phyloP scores from a whole-genome alignment of 2,329 filamentous ascomycete species.

The Aspergillus quadricinctus region DNA sequence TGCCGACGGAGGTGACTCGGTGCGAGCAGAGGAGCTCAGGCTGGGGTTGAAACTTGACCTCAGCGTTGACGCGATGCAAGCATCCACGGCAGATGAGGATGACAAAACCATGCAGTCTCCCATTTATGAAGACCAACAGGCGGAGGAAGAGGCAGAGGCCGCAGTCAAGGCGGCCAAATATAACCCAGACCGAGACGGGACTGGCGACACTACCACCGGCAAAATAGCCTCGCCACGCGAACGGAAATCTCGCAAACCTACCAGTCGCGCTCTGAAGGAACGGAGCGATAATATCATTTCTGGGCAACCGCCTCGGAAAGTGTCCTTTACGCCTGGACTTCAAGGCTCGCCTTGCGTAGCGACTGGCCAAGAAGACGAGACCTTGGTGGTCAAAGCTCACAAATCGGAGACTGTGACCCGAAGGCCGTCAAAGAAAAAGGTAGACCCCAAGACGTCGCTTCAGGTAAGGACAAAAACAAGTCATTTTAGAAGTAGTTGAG shows the following conservation, averaged over 20 bases:
- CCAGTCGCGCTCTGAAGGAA: conserved; percentile 31
- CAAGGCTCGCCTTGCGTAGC: conserved; percentile 25
- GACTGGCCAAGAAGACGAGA: conserved; percentile 30
- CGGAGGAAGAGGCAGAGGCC: conserved; percentile 8
- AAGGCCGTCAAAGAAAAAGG: conserved; percentile 22
- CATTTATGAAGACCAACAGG: conserved; percentile 29
- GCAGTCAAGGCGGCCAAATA: neutral
- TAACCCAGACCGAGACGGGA: neutral
- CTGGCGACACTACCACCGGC: neutral
- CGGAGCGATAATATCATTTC: conserved; percentile 34
- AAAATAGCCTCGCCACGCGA: conserved; percentile 5
- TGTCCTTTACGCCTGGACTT: conserved; percentile 33
- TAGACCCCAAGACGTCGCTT: conserved; percentile 24
- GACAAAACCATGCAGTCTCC: conserved; percentile 25
- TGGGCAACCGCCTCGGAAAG: conserved; percentile 31
- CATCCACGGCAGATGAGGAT: conserved; percentile 13
- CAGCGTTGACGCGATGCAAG: conserved; percentile 24
- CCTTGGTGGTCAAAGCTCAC: conserved; percentile 31
- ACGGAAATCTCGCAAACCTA: conserved; percentile 10
- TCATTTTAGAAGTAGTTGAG: neutral
- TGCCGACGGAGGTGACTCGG: conserved; percentile 41
- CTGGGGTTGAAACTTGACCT: conserved; percentile 41
- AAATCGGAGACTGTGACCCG: conserved; percentile 27
- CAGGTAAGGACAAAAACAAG: conserved; percentile 21
- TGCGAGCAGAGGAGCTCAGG: conserved; percentile 41